Evolutionary conservation across 2,329 filamentous ascomycete species (phyloP).

Genomic region (Nectriaceae sp.): DNA sequence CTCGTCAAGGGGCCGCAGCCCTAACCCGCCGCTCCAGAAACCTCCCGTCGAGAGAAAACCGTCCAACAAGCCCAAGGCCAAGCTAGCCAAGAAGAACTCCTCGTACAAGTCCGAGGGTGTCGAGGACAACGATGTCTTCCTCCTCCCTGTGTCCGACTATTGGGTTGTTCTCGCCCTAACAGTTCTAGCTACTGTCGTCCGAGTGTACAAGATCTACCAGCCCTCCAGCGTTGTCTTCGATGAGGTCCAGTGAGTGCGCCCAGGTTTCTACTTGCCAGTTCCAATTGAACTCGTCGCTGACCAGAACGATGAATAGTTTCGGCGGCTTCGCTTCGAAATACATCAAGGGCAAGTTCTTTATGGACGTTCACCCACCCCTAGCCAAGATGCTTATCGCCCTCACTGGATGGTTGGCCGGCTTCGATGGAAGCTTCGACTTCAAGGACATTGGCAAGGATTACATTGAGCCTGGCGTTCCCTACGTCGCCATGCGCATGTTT

Average conservation of each 20-base stretch:
- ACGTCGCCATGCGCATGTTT: conserved; percentile 95
- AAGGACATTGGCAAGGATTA: conserved; percentile 99
- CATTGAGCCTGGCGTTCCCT: conserved; percentile 88
- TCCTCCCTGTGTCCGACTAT: conserved; percentile 82
- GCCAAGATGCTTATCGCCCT: conserved; percentile 96
- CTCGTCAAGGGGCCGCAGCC: conserved; percentile 38
- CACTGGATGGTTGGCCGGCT: conserved; percentile 91
- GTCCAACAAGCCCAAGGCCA: conserved; percentile 10
- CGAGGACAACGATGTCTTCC: conserved; percentile 87
- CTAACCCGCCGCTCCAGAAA: conserved; percentile 33
- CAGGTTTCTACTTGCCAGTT: conserved; percentile 5
- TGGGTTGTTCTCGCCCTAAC: conserved; percentile 73
- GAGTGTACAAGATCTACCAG: conserved; percentile 94
- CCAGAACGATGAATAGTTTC: conserved; percentile 62
- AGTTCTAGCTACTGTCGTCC: conserved; percentile 73
- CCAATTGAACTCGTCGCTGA: conserved; percentile 13
- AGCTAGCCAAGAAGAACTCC: conserved; percentile 41
- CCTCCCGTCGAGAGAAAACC: conserved; percentile 21
- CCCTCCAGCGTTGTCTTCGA: conserved; percentile 97
- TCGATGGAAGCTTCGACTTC: conserved; percentile 95
- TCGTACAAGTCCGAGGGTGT: conserved; percentile 80
- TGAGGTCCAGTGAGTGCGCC: conserved; percentile 85
- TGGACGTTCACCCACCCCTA: conserved; percentile 98
- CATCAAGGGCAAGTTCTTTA: conserved; percentile 99
- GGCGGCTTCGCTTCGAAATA: conserved; percentile 98